Percentiles rank a stretch among this genome's conserved stretches.
Evolutionary conservation across 2,329 filamentous ascomycete genomes (phyloP).

Genomic region (Fusarium caatingaense): DNA sequence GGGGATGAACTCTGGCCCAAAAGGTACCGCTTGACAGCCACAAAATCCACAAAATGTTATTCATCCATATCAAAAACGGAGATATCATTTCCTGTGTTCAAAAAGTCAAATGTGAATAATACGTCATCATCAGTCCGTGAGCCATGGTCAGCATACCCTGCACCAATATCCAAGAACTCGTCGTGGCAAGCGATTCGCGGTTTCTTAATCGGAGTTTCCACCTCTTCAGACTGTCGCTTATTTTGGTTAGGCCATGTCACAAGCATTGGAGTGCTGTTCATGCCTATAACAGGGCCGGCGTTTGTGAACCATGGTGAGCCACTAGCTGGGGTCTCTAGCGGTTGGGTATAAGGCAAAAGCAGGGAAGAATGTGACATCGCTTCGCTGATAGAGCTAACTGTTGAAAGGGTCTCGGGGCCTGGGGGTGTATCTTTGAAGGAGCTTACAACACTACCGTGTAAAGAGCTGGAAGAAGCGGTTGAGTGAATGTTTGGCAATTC

Average conservation of each 20-base stretch:
- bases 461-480: constrained; percentile 38
- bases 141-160: constrained; percentile 36
- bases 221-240: constrained; percentile 37
- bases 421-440: constrained; percentile 42
- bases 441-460: constrained; percentile 27
- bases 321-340: constrained; percentile 26
- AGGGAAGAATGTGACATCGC: constrained; percentile 26
- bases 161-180: constrained; percentile 40
- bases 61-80: constrained; percentile 43
- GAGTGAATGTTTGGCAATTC: constrained; percentile 42
- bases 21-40: background rate
- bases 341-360: constrained; percentile 37
- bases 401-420: constrained; percentile 31
- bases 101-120: constrained; percentile 43
- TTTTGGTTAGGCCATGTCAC: constrained; percentile 37
- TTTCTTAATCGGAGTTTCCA: constrained; percentile 33
- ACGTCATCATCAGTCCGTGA: constrained; percentile 39
- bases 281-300: background rate
- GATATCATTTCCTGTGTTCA: constrained; percentile 36
- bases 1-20: background rate
- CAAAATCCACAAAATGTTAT: background rate
- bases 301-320: constrained; percentile 31
- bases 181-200: constrained; percentile 36
- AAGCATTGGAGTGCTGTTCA: constrained; percentile 1
- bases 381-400: constrained; percentile 28